A percentile compares a stretch with the other conserved stretches of the same genome.
Evolutionary conservation across 2,329 filamentous ascomycete species (phyloP).

Genomic region (Amphichorda felina): DNA sequence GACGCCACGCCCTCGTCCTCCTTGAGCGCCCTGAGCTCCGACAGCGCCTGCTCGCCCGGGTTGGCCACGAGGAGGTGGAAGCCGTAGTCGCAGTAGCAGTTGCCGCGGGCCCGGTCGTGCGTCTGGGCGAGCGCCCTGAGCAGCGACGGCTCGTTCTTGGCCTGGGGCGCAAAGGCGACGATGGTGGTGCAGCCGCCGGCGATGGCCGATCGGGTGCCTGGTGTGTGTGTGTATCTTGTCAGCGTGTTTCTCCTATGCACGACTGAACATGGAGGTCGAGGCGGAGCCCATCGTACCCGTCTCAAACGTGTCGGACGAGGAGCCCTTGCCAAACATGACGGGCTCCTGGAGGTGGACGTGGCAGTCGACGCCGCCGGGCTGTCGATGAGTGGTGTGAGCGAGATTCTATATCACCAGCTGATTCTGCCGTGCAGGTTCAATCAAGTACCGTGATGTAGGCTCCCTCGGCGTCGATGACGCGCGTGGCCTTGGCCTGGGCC

Average conservation of each 20-base stretch:
- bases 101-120: slow-evolving; percentile 27
- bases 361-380: slow-evolving; percentile 26
- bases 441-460: slow-evolving; percentile 5
- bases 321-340: slow-evolving; percentile 18
- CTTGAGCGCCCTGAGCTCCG: slow-evolving; percentile 21
- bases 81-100: slow-evolving; percentile 43
- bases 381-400: no score
- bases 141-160: slow-evolving; percentile 29
- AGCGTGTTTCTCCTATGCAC: not conserved
- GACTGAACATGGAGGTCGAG: not conserved
- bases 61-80: slow-evolving; percentile 40
- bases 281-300: slow-evolving; percentile 6
- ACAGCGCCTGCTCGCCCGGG: slow-evolving; percentile 25
- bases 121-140: slow-evolving; percentile 33
- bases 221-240: not conserved
- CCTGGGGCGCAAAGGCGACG: slow-evolving; percentile 43
- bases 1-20: slow-evolving; percentile 28
- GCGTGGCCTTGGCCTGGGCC: slow-evolving; percentile 1
- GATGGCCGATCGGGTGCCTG: slow-evolving; percentile 39
- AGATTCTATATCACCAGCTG: not conserved
- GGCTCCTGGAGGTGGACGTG: slow-evolving; percentile 28
- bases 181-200: slow-evolving; percentile 48
- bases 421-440: not conserved
- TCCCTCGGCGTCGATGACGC: slow-evolving; percentile 6
- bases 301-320: slow-evolving; percentile 21